phyloP scores from a whole-genome alignment of 805 yeast species.

The Yamadazyma olivae region DNA sequence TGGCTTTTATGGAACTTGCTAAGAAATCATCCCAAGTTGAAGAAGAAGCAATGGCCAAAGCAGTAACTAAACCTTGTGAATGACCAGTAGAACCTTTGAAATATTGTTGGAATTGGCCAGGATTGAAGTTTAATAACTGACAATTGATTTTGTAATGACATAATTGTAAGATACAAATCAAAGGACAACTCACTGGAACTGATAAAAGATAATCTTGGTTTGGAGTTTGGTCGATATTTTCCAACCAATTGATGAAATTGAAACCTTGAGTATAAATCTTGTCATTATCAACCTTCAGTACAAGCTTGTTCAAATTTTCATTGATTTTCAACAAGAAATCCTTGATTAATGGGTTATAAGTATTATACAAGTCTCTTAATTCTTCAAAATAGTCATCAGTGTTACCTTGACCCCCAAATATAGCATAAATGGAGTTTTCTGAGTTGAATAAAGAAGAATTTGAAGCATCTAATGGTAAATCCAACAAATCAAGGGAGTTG shows the following conservation, averaged over 20 bases:
- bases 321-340: conserved; percentile 74
- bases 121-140: conserved; percentile 77
- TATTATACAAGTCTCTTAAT: conserved; percentile 76
- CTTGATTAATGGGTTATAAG: conserved; percentile 68
- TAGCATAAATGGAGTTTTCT: conserved; percentile 55
- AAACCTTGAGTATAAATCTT: conserved; percentile 93
- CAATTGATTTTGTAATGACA: conserved; percentile 90
- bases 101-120: conserved; percentile 76
- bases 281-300: conserved; percentile 69
- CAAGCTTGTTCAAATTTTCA: conserved; percentile 60
- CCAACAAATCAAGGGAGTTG: conserved; percentile 24
- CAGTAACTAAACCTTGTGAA: conserved; percentile 89
- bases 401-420: conserved; percentile 99
- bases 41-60: conserved; percentile 80
- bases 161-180: conserved; percentile 92
- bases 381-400: conserved; percentile 97
- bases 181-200: conserved; percentile 95
- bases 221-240: conserved; percentile 82
- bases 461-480: conserved; percentile 59
- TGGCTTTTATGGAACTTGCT: conserved; percentile 68
- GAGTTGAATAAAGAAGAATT: conserved; percentile 20
- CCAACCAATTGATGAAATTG: conserved; percentile 84
- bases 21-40: conserved; percentile 84
- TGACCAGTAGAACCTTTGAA: conserved; percentile 83
- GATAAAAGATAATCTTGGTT: conserved; percentile 82